Conservation (phyloP, 106 monocot genomes). For the Hemerocallis citrina region DNA sequence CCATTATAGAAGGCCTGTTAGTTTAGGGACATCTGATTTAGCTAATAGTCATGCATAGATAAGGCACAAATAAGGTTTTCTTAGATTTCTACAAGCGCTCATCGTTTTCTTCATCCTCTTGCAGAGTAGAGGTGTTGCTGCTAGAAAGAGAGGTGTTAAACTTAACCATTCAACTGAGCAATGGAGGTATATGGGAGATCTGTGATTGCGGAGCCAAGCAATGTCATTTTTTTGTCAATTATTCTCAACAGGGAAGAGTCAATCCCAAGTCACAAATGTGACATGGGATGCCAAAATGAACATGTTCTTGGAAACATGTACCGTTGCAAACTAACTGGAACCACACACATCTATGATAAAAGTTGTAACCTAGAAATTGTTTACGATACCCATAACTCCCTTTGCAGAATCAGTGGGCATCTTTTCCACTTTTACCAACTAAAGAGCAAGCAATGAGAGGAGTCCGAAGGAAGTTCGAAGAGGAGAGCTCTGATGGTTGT, state of each 20-base stretch:
- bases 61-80: too few species aligned
- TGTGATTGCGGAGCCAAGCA: constrained; percentile 45
- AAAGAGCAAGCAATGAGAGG: constrained; percentile 93
- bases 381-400: constrained; percentile 96
- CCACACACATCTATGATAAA: constrained; percentile 95
- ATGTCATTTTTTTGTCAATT: constrained; percentile 53
- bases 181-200: constrained; percentile 59
- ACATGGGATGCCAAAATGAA: constrained; percentile 83
- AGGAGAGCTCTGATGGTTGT: constrained; percentile 44
- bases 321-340: constrained; percentile 80
- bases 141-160: too few species aligned
- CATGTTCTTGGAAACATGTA: constrained; percentile 93
- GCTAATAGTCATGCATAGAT: too few species aligned
- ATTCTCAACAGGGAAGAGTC: constrained; percentile 44
- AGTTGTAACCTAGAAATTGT: constrained; percentile 96
- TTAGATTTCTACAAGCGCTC: too few species aligned
- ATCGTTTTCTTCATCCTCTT: too few species aligned
- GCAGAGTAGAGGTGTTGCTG: too few species aligned
- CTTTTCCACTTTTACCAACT: constrained; percentile 76
- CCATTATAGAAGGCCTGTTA: too few species aligned
- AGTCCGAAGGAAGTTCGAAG: constrained; percentile 83
- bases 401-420: constrained; percentile 95
- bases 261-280: constrained; percentile 87
- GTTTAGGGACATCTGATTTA: too few species aligned
- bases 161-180: too few species aligned